Percentiles rank a stretch among this genome's conserved stretches.
These are phyloP conservation scores for Lipomyces anomalus DNA, from an alignment of 805 yeast genomes.

Conservation along the genomic window DNA sequence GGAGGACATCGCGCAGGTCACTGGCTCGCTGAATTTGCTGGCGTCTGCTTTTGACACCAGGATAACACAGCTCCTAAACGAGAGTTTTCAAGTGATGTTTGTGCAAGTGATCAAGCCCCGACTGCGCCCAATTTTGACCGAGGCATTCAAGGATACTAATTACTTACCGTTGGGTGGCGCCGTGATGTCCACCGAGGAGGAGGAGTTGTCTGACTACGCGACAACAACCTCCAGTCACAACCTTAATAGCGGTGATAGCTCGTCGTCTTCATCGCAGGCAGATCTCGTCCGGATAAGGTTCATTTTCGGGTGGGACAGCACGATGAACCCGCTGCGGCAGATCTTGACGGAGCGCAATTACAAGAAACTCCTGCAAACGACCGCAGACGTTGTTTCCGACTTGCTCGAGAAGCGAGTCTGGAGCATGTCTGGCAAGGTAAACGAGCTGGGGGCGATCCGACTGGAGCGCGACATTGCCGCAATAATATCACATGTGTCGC, in stretches of 20 bases:
- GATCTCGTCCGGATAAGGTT: constrained; percentile 37
- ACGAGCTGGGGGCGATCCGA: constrained; percentile 76
- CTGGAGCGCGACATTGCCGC: constrained; percentile 75
- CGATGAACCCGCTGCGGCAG: constrained; percentile 61
- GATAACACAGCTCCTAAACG: constrained; percentile 39
- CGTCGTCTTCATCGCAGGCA: constrained; percentile 13
- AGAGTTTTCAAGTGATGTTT: constrained; percentile 41
- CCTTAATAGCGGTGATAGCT: neutral
- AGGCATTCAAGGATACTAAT: constrained; percentile 38
- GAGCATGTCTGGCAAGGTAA: constrained; percentile 59
- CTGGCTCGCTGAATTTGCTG: constrained; percentile 25
- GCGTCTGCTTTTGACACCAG: constrained; percentile 31
- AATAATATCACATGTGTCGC: constrained; percentile 58
- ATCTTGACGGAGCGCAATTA: constrained; percentile 52
- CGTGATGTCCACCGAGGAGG: constrained; percentile 24
- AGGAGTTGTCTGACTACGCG: constrained; percentile 15
- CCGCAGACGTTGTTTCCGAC: constrained; percentile 51
- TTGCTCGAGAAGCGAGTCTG: constrained; percentile 63
- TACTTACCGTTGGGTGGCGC: constrained; percentile 30
- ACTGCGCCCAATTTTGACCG: constrained; percentile 34
- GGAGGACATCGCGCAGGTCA: constrained; percentile 24
- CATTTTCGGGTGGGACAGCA: constrained; percentile 54
- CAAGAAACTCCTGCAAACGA: constrained; percentile 41
- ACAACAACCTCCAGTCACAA: neutral
- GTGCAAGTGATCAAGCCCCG: constrained; percentile 37